phyloP scores from a whole-genome alignment of 768 basidiomycete species.

The Trametes sanguinea region DNA sequence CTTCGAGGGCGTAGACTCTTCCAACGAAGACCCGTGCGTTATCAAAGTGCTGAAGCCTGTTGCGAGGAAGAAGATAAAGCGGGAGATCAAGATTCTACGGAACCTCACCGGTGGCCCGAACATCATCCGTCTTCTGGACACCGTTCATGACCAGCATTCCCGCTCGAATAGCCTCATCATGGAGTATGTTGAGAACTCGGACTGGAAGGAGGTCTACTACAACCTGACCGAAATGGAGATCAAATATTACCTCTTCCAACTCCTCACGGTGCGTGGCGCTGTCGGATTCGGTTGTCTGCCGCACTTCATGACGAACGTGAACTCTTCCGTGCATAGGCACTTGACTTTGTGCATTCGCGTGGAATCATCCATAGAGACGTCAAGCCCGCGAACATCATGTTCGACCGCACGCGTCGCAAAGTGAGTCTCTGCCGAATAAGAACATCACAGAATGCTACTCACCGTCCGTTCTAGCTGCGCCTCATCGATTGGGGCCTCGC shows the following conservation, averaged over 20 bases:
- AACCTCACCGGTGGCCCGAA: constrained; percentile 96
- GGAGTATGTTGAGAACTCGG: constrained; percentile 95
- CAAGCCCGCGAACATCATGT: constrained; percentile 99
- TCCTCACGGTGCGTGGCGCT: constrained; percentile 67
- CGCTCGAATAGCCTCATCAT: constrained; percentile 96
- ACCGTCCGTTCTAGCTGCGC: constrained; percentile 59
- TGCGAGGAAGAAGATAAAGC: constrained; percentile 99
- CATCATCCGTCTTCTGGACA: constrained; percentile 88
- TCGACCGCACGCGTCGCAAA: constrained; percentile 93
- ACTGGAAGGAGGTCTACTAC: constrained; percentile 94
- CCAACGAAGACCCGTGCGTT: constrained; percentile 90
- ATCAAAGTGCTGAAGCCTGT: constrained; percentile 99
- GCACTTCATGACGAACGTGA: background rate
- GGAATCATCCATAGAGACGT: constrained; percentile 99
- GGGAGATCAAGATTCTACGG: constrained; percentile 97
- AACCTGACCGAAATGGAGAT: constrained; percentile 95
- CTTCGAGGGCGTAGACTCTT: constrained; percentile 90
- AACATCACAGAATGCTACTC: background rate
- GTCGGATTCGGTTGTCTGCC: background rate
- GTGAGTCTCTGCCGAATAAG: constrained; percentile 40
- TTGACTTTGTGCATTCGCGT: constrained; percentile 97
- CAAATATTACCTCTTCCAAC: constrained; percentile 93
- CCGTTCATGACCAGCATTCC: constrained; percentile 91
- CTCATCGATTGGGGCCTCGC: constrained; percentile 99
- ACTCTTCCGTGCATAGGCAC: constrained; percentile 53